Conservation (phyloP, 371 early-diverging fungal genomes). For the Funneliformis caledonium region DNA sequence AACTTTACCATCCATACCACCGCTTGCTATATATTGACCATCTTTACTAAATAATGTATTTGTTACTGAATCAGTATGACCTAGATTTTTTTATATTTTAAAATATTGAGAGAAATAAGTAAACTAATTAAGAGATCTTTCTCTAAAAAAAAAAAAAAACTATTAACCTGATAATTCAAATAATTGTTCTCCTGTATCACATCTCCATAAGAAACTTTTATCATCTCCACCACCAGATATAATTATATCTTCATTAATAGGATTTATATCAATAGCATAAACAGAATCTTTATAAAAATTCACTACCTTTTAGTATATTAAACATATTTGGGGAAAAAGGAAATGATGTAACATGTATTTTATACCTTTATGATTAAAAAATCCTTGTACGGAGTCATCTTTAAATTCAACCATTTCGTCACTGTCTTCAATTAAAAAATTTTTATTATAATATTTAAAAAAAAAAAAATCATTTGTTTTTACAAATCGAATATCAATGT, state of each 20-base stretch:
- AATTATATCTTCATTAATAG: slow-evolving; percentile 66
- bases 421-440: background rate
- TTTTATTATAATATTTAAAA: no score
- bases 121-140: no score
- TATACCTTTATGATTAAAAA: slow-evolving; percentile 85
- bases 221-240: slow-evolving; percentile 95
- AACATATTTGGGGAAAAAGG: no score
- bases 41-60: slow-evolving; percentile 83
- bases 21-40: slow-evolving; percentile 88
- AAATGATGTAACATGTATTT: no score
- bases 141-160: no score
- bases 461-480: background rate
- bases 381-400: slow-evolving; percentile 93
- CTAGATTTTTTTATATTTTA: no score
- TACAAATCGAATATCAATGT: background rate
- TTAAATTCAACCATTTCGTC: slow-evolving; percentile 66
- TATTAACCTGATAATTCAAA: slow-evolving; percentile 57
- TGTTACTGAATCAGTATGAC: slow-evolving; percentile 90
- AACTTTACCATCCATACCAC: slow-evolving; percentile 95
- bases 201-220: slow-evolving; percentile 87
- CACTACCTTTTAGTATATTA: background rate
- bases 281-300: slow-evolving; percentile 72
- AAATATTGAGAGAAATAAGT: no score
- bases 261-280: slow-evolving; percentile 86
- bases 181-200: slow-evolving; percentile 79